phyloP scores from a whole-genome alignment of 78 protist genomes.

The Monocercomonoides exilis region DNA sequence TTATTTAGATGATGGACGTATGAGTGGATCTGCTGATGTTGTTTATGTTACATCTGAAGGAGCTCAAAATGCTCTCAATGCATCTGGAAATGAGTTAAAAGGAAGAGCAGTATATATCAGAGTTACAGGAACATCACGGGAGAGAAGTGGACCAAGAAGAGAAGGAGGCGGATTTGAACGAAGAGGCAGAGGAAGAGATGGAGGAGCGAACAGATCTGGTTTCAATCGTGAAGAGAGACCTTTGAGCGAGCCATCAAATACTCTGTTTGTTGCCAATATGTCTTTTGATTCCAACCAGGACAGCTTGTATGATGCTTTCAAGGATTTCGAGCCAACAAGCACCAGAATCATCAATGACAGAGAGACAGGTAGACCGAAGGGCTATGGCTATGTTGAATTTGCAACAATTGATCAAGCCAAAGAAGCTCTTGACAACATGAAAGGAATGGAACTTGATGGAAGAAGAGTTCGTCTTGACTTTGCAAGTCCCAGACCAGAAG shows the following conservation, averaged over 20 bases:
- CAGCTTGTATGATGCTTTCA: not conserved
- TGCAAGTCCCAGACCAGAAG: no score
- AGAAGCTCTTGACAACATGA: not conserved
- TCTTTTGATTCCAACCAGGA: not conserved
- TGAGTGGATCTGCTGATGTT: not conserved
- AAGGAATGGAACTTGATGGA: not conserved
- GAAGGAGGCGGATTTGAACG: not conserved
- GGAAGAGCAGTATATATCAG: not conserved
- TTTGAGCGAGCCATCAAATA: not conserved
- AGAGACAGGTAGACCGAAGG: not conserved
- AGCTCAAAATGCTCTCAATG: not conserved
- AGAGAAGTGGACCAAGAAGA: not conserved
- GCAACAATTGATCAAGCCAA: not conserved
- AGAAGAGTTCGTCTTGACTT: not conserved
- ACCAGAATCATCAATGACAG: not conserved
- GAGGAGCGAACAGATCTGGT: not conserved
- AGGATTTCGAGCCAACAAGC: not conserved
- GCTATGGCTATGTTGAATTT: not conserved
- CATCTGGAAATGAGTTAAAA: not conserved
- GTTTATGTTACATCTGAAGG: not conserved
- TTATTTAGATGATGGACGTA: not conserved
- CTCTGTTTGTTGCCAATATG: not conserved
- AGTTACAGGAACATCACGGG: not conserved
- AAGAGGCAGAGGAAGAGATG: not conserved
- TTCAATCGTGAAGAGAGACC: no score